Evolutionary conservation across 2,329 filamentous ascomycete species (phyloP), one percentile per base, ranked within the genome.

Genomic region (Fusarium coicis): DNA sequence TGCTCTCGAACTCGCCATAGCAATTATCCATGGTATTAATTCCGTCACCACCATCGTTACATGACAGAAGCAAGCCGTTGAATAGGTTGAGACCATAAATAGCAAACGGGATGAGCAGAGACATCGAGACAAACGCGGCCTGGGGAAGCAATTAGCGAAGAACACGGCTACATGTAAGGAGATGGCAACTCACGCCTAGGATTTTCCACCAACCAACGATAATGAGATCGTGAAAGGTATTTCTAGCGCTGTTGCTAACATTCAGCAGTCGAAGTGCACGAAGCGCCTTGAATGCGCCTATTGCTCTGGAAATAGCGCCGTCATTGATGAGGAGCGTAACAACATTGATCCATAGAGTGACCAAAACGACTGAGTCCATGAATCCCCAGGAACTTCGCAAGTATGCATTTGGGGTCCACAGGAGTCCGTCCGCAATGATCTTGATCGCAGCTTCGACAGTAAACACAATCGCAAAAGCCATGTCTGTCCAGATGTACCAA

Each of bases 381-480:
- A 97, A 91, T 11, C 96, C 97, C 96, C 96, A 99, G 0, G 95
- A 96, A 79, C 96, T 96, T 77, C 96, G 92, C 80, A 98, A 94
- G 80, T 97, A 99, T 6, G 97, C 97, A 82, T 99, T 98, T 1
- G 96, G 96, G 0, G 96, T 98, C 90, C 94, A 98, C 80, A 98
- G 93, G 77, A 97, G 93, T 12, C 96, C 96, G 83, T 99, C 96
- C 0, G 96, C 96, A 76, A 99, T 91, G 62, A 97, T 91, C 81
- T 99, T 99, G 84, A 99, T 95, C 10, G 91, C 78, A 2, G 95
- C 94, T 82, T 99, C 96, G 11, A 93, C 79, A 0, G 93, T 93
- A 83, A 99, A 99, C 19, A 99, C 83, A 4, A 93, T 82, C 4
- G 96, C 95, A 80, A 99, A 99, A 11, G 93, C 92, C 82, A 97